Evolutionary conservation across 331 rosid species (phyloP).

Genomic region (Prunus yedoensis): DNA sequence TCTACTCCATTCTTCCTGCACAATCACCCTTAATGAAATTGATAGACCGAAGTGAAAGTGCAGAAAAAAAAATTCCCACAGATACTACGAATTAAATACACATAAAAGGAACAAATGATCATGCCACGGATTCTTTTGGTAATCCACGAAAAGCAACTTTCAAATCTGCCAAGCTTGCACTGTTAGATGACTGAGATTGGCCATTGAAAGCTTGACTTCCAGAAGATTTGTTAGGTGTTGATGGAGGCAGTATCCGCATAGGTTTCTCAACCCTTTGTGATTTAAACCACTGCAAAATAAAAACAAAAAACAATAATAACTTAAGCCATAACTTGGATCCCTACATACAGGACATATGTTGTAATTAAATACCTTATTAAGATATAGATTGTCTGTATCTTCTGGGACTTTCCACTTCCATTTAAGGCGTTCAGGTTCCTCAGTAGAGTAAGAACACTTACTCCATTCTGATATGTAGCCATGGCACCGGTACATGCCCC

Average conservation of each 20-base stretch:
- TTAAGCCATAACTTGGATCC: slow-evolving; percentile 19
- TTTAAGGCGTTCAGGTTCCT: slow-evolving; percentile 60
- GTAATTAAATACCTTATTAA: slow-evolving; percentile 54
- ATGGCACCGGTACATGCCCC: slow-evolving; percentile 78
- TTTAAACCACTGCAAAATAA: slow-evolving; percentile 78
- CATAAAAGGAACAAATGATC: slow-evolving; percentile 28
- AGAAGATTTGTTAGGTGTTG: slow-evolving; percentile 39
- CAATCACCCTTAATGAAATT: slow-evolving; percentile 24
- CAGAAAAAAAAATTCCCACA: slow-evolving; percentile 3
- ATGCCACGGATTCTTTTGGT: slow-evolving; percentile 61
- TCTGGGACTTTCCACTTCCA: slow-evolving; percentile 91
- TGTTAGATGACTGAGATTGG: slow-evolving; percentile 49
- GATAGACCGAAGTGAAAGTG: slow-evolving; percentile 17
- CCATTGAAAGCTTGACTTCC: slow-evolving; percentile 42
- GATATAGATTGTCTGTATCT: slow-evolving; percentile 67
- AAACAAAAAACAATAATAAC: slow-evolving; percentile 18
- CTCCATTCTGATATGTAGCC: slow-evolving; percentile 85
- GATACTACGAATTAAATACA: background rate
- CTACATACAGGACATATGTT: slow-evolving; percentile 8
- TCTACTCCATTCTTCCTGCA: slow-evolving; percentile 75
- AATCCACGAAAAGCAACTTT: slow-evolving; percentile 70
- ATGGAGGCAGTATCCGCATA: slow-evolving; percentile 60
- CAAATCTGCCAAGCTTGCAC: slow-evolving; percentile 64
- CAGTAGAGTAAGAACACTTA: slow-evolving; percentile 80
- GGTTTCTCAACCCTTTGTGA: slow-evolving; percentile 81